Evolutionary conservation across 139 green algal genomes (phyloP).

Genomic region (Dunaliella primolecta): DNA sequence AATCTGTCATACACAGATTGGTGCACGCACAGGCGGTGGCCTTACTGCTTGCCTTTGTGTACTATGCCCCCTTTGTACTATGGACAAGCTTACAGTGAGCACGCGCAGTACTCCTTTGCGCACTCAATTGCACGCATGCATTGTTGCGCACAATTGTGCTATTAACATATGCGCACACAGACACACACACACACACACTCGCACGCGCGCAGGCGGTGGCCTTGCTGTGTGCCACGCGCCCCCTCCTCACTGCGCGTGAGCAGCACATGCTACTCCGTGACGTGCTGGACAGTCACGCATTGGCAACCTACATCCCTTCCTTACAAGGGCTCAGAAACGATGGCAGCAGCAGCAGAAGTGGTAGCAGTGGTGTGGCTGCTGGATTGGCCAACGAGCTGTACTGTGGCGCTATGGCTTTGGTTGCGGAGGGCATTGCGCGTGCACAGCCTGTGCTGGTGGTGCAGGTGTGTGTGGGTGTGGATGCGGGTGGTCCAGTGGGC

Average conservation of each 20-base stretch:
- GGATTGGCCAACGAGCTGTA: conserved; percentile 16
- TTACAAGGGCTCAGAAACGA: no score
- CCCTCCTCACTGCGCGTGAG: not conserved
- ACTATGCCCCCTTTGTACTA: no score
- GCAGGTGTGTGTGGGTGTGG: no score
- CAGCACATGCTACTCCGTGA: conserved; percentile 16
- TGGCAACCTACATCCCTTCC: not conserved
- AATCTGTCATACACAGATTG: no score
- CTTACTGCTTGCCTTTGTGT: no score
- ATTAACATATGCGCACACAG: not conserved
- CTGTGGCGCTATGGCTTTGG: conserved; percentile 27
- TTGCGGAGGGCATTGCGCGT: conserved; percentile 28
- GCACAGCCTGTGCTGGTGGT: conserved; percentile 9
- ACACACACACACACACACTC: not conserved
- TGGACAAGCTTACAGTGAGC: no score
- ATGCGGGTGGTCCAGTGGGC: no score
- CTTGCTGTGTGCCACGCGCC: not conserved
- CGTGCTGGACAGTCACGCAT: not conserved
- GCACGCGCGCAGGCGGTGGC: not conserved
- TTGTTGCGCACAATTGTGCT: no score
- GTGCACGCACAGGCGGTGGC: no score
- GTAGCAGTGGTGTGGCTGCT: conserved; percentile 1
- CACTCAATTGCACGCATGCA: no score
- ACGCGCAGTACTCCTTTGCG: no score
- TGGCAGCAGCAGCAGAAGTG: not conserved